Conservation (phyloP, 768 basidiomycete species). For the Leccinum boreale region DNA sequence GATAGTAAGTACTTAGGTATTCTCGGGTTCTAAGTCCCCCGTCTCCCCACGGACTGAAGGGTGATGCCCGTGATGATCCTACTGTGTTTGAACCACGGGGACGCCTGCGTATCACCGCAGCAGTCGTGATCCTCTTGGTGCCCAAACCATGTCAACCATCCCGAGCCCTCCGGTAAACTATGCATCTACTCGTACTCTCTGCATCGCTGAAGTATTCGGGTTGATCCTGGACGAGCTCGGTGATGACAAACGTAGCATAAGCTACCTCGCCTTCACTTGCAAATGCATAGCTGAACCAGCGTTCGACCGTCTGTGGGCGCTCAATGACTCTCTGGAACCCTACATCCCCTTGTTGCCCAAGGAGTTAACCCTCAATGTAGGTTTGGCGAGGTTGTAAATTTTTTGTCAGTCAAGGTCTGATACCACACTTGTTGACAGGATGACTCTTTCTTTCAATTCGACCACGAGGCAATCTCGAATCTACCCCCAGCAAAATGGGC, state of each 20-base stretch:
- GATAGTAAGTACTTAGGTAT: background rate
- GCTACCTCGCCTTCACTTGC: constrained; percentile 20
- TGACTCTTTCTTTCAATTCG: constrained; percentile 16
- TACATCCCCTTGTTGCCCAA: constrained; percentile 20
- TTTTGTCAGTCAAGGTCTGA: constrained; percentile 5
- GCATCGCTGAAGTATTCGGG: constrained; percentile 21
- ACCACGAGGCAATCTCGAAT: background rate
- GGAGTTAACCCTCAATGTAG: constrained; percentile 20
- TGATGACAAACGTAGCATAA: constrained; percentile 16
- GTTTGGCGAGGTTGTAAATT: background rate
- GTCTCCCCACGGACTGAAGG: too few species aligned
- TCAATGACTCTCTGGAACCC: constrained; percentile 24
- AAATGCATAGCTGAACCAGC: constrained; percentile 17
- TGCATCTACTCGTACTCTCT: constrained; percentile 7
- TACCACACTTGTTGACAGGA: constrained; percentile 11
- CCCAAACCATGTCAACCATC: constrained; percentile 5
- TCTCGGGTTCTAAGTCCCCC: background rate
- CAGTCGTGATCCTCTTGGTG: background rate
- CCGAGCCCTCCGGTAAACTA: background rate
- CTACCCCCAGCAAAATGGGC: constrained; percentile 16
- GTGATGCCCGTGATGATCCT: background rate
- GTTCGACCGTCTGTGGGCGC: constrained; percentile 24
- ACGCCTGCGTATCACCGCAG: background rate
- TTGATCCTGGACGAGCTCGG: constrained; percentile 22
- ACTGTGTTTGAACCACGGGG: background rate